Evolutionary conservation across 1,139 yeast species (phyloP).

Genomic region (Hemisphaericaspora subhashii): DNA sequence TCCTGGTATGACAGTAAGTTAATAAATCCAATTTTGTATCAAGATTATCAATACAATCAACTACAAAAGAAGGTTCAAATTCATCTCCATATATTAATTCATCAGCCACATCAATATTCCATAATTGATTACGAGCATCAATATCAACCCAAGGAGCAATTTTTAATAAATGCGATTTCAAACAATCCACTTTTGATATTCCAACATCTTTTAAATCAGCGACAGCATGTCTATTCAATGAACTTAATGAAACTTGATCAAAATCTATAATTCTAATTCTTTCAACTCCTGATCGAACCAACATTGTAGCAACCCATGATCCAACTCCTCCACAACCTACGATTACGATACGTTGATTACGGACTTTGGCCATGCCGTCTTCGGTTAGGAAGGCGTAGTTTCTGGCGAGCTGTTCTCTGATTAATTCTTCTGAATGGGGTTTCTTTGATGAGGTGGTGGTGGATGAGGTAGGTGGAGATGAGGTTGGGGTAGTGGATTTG

Average conservation of each 20-base stretch:
- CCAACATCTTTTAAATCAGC: slow-evolving; percentile 91
- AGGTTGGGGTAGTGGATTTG: slow-evolving; percentile 7
- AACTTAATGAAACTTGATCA: slow-evolving; percentile 91
- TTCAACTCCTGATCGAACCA: slow-evolving; percentile 86
- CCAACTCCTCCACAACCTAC: slow-evolving; percentile 99
- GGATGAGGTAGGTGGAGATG: slow-evolving; percentile 1
- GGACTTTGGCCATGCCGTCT: slow-evolving; percentile 75
- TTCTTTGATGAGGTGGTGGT: slow-evolving; percentile 3
- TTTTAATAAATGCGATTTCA: slow-evolving; percentile 59
- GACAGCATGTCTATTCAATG: slow-evolving; percentile 91
- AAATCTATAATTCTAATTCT: slow-evolving; percentile 81
- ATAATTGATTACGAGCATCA: slow-evolving; percentile 73
- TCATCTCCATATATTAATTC: slow-evolving; percentile 55
- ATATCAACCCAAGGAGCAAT: slow-evolving; percentile 92
- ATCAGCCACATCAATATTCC: slow-evolving; percentile 67
- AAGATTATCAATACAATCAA: slow-evolving; percentile 94
- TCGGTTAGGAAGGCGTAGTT: slow-evolving; percentile 89
- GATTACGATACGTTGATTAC: slow-evolving; percentile 73
- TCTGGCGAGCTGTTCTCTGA: slow-evolving; percentile 88
- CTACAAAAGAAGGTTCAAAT: slow-evolving; percentile 67
- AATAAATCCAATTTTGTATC: slow-evolving; percentile 91
- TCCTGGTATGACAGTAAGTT: slow-evolving; percentile 62
- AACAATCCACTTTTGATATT: slow-evolving; percentile 78
- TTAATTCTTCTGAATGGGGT: slow-evolving; percentile 67
- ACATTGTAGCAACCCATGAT: slow-evolving; percentile 92